Percentiles rank a stretch among this genome's conserved stretches.
Evolutionary conservation across 2,329 filamentous ascomycete species (phyloP).

Genomic region (Myriosclerotinia scirpicola): DNA sequence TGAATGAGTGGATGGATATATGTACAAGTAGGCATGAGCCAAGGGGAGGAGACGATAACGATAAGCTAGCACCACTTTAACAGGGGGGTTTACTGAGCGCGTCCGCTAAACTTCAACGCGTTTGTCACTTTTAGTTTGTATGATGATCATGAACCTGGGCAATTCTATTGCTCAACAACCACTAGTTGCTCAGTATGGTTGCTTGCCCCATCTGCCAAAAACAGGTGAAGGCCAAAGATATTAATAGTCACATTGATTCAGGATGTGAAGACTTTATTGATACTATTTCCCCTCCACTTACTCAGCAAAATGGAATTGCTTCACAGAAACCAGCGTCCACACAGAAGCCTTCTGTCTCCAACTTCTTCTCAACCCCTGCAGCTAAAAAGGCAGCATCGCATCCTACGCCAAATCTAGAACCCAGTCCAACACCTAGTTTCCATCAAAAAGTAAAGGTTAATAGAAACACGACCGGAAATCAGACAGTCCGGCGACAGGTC

Average conservation of each 20-base stretch:
- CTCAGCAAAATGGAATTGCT: conserved; percentile 39
- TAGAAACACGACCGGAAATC: conserved; percentile 30
- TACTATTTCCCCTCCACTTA: conserved; percentile 44
- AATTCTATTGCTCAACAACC: neutral
- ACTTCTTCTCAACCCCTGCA: conserved; percentile 62
- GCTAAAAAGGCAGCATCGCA: conserved; percentile 51
- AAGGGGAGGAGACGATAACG: neutral
- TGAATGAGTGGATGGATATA: neutral
- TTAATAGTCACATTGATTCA: conserved; percentile 91
- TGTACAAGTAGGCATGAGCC: neutral
- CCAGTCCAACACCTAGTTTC: conserved; percentile 40
- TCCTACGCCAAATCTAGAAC: conserved; percentile 36
- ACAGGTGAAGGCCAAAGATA: conserved; percentile 67
- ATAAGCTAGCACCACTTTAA: conserved; percentile 12
- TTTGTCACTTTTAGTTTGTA: neutral
- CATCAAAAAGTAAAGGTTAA: conserved; percentile 40
- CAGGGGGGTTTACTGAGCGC: neutral
- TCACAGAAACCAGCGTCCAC: conserved; percentile 50
- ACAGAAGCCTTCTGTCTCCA: conserved; percentile 48
- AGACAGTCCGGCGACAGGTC: conserved; percentile 32
- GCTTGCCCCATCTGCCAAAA: conserved; percentile 81
- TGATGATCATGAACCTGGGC: conserved; percentile 15
- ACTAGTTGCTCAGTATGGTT: conserved; percentile 48
- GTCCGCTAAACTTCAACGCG: conserved; percentile 12
- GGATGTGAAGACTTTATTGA: conserved; percentile 69